Percentiles rank a stretch among this genome's conserved stretches.
phyloP scores from a whole-genome alignment of 305 asterid species.

The Andrographis paniculata region DNA sequence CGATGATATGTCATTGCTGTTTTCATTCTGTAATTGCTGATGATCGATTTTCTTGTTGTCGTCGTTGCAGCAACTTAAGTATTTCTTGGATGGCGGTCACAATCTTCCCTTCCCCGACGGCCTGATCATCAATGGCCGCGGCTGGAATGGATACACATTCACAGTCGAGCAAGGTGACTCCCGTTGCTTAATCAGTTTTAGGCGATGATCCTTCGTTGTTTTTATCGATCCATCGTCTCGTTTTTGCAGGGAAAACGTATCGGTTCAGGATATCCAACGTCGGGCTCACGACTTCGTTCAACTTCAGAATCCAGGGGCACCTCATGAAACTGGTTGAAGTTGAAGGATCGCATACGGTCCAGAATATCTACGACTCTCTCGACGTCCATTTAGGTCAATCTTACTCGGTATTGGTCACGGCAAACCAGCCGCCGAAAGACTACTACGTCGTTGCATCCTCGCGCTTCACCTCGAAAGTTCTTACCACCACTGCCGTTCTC shows the following conservation, averaged over 20 bases:
- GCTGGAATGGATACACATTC: constrained; percentile 86
- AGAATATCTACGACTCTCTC: constrained; percentile 55
- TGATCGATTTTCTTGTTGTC: not conserved
- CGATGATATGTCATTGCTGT: no score
- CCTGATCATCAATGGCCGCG: constrained; percentile 82
- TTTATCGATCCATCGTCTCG: not conserved
- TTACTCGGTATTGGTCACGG: constrained; percentile 76
- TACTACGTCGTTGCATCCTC: constrained; percentile 78
- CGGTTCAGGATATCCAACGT: constrained; percentile 89
- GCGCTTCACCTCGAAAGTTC: constrained; percentile 61
- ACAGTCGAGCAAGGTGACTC: constrained; percentile 63
- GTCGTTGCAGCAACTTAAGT: constrained; percentile 64
- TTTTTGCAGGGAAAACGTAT: constrained; percentile 68
- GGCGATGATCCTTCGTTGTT: not conserved
- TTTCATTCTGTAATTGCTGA: not conserved
- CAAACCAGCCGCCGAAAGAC: constrained; percentile 73
- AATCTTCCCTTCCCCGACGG: constrained; percentile 91
- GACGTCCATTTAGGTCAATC: constrained; percentile 90
- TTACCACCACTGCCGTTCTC: constrained; percentile 76
- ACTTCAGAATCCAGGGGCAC: constrained; percentile 90
- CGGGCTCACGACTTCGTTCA: constrained; percentile 63
- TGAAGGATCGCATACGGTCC: constrained; percentile 94
- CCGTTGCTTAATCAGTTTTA: constrained; percentile 1
- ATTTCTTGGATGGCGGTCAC: constrained; percentile 67
- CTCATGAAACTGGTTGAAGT: constrained; percentile 75